Evolutionary conservation across 2,329 filamentous ascomycete genomes (phyloP).

Genomic region (Fusarium burgessii): DNA sequence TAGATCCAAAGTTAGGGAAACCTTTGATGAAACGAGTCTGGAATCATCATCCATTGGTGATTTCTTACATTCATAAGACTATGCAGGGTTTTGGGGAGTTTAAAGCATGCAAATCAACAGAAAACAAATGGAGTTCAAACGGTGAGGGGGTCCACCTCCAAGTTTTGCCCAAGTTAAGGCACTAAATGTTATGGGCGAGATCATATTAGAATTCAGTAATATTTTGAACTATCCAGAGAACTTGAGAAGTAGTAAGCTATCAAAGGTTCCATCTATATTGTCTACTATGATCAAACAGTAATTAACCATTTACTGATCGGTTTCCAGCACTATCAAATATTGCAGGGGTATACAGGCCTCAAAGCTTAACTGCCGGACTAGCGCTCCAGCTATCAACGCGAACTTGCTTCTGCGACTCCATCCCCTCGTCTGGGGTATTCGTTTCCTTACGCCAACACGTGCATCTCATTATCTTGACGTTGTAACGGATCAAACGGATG

Average conservation of each 20-base stretch:
- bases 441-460: conserved; percentile 34
- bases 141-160: conserved; percentile 33
- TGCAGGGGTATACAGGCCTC: conserved; percentile 7
- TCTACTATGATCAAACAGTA: neutral
- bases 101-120: conserved; percentile 7
- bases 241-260: neutral
- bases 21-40: conserved; percentile 55
- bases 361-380: conserved; percentile 29
- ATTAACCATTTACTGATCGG: neutral
- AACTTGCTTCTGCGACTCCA: conserved; percentile 41
- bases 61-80: neutral
- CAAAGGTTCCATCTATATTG: neutral
- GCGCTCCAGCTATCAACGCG: conserved; percentile 27
- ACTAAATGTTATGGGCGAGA: neutral
- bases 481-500: neutral
- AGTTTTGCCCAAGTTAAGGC: neutral
- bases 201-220: neutral
- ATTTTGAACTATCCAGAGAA: neutral
- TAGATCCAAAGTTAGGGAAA: conserved; percentile 68
- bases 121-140: conserved; percentile 15
- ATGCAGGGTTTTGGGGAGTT: conserved; percentile 14
- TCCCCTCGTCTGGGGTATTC: conserved; percentile 28
- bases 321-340: neutral
- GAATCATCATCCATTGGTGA: conserved; percentile 39
- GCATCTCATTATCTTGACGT: neutral